A percentile compares a stretch with the other conserved stretches of the same genome.
These are phyloP conservation scores for Fusarium newnesense DNA, from an alignment of 2,329 filamentous ascomycete species.

Conservation along the genomic window DNA sequence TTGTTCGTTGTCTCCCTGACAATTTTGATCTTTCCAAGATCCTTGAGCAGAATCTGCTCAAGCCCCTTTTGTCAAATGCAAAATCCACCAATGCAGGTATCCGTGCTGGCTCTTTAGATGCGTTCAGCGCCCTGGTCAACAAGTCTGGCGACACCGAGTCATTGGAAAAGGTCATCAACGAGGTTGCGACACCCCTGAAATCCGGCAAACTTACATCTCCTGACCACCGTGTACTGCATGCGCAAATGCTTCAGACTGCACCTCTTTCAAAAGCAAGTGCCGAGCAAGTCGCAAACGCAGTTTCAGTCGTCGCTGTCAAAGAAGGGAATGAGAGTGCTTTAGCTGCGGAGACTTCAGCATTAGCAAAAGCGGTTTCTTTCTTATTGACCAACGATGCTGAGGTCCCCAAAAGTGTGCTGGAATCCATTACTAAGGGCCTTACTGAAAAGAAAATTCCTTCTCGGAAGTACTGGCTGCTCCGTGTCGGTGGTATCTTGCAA, in stretches of 20 bases:
- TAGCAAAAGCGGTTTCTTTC: conserved; percentile 72
- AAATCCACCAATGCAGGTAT: conserved; percentile 88
- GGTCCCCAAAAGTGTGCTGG: conserved; percentile 73
- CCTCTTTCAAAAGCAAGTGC: conserved; percentile 70
- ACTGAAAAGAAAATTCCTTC: conserved; percentile 84
- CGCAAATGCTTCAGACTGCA: conserved; percentile 79
- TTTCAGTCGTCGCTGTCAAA: conserved; percentile 78
- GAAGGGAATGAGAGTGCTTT: conserved; percentile 90
- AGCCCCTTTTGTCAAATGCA: conserved; percentile 87
- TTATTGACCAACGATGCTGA: conserved; percentile 70
- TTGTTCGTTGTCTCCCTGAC: conserved; percentile 75
- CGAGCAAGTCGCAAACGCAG: conserved; percentile 71
- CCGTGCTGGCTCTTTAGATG: conserved; percentile 77
- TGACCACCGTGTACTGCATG: conserved; percentile 85
- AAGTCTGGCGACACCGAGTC: conserved; percentile 67
- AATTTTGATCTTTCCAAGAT: conserved; percentile 81
- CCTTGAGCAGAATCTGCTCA: conserved; percentile 78
- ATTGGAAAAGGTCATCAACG: conserved; percentile 77
- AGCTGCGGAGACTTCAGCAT: conserved; percentile 76
- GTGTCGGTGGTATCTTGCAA: conserved; percentile 77
- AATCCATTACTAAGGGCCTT: conserved; percentile 82
- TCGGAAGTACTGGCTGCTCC: conserved; percentile 83
- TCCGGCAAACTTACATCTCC: conserved; percentile 83
- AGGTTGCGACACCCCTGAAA: conserved; percentile 83
- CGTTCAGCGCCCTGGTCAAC: conserved; percentile 76